phyloP scores from a whole-genome alignment of 2,329 filamentous ascomycete species.

The Exophiala phaeomuriformis region DNA sequence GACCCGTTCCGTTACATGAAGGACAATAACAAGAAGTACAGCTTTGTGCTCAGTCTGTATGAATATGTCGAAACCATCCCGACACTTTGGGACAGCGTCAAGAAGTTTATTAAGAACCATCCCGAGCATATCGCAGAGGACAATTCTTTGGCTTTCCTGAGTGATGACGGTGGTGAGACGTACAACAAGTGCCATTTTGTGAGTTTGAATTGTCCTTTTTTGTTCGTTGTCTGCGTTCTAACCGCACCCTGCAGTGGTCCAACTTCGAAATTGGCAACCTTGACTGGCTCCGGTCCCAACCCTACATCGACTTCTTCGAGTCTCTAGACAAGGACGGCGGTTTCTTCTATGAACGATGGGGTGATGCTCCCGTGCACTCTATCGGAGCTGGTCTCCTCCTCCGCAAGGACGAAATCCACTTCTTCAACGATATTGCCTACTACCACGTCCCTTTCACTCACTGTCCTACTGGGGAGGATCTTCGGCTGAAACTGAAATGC shows the following conservation, averaged over 20 bases:
- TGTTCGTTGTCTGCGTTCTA: constrained; percentile 7
- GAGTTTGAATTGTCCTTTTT: constrained; percentile 36
- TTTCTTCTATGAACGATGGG: constrained; percentile 99
- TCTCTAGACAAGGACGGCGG: constrained; percentile 82
- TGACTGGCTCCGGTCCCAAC: constrained; percentile 81
- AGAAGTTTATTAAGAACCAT: constrained; percentile 85
- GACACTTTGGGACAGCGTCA: constrained; percentile 89
- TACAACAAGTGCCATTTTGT: constrained; percentile 99
- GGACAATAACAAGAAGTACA: constrained; percentile 96
- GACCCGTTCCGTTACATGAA: constrained; percentile 96
- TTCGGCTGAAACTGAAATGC: constrained; percentile 75
- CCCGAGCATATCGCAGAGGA: constrained; percentile 78
- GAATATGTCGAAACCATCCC: constrained; percentile 96
- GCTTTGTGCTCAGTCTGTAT: constrained; percentile 89
- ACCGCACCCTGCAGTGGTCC: constrained; percentile 65
- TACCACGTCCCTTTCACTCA: constrained; percentile 97
- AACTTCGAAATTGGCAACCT: constrained; percentile 97
- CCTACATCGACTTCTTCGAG: constrained; percentile 87
- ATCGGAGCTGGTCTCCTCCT: constrained; percentile 83
- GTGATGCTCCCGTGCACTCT: constrained; percentile 95
- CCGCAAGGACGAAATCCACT: constrained; percentile 90
- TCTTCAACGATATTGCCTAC: constrained; percentile 98
- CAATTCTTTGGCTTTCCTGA: constrained; percentile 87
- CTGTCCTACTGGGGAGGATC: constrained; percentile 85
- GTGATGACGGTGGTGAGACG: constrained; percentile 79